Percentiles rank a stretch among this genome's conserved stretches.
phyloP scores from a whole-genome alignment of 768 basidiomycete species.

The Boletus sp. region DNA sequence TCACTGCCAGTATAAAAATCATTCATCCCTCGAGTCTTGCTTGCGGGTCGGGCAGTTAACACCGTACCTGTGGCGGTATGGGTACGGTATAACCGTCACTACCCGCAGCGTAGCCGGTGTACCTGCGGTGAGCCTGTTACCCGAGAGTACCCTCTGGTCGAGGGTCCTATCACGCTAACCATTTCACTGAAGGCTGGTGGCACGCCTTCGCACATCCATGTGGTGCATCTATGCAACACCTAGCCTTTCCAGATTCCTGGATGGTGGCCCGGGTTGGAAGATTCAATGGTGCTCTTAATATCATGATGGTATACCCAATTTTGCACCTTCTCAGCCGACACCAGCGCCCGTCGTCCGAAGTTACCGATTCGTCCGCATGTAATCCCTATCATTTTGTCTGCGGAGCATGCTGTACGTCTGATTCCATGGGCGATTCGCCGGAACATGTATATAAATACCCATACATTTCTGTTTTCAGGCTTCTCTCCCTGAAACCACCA shows the following conservation, averaged over 20 bases:
- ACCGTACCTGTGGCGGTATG: too few relatives aligned
- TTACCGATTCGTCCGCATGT: background rate
- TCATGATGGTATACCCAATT: background rate
- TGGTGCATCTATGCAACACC: background rate
- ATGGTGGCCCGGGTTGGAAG: too few relatives aligned
- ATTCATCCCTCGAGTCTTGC: too few relatives aligned
- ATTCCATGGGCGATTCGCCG: background rate
- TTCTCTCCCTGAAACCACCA: slow-evolving; percentile 1
- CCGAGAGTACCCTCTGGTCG: too few relatives aligned
- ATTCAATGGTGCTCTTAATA: background rate
- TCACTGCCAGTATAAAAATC: too few relatives aligned
- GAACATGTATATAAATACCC: slow-evolving; percentile 1
- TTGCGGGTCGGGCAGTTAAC: too few relatives aligned
- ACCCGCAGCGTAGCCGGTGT: too few relatives aligned
- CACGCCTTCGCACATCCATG: background rate
- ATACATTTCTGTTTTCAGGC: background rate
- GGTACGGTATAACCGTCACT: too few relatives aligned
- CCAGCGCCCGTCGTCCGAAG: too few relatives aligned
- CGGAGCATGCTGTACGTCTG: background rate
- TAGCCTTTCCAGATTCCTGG: background rate
- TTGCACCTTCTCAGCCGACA: background rate
- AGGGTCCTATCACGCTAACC: too few relatives aligned
- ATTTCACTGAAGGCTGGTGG: too few relatives aligned
- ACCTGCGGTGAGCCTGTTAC: too few relatives aligned
- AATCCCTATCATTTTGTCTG: background rate